Conservation (phyloP, 768 basidiomycete genomes). For the Sarcodon aspratus region DNA sequence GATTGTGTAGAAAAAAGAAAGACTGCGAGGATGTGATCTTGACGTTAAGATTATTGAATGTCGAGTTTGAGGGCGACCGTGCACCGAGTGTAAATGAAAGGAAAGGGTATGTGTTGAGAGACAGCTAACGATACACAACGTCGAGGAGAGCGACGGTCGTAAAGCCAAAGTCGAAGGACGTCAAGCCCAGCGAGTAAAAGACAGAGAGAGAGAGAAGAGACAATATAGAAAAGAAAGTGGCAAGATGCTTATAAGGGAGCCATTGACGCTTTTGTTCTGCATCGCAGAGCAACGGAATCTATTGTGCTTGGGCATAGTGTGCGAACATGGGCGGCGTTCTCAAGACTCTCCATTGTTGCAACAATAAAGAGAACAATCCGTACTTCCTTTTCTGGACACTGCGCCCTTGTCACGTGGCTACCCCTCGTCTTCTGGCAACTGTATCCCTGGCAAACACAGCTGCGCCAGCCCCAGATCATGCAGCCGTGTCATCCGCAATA, state of each 20-base stretch:
- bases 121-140: neutral
- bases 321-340: no score
- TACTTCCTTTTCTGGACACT: no score
- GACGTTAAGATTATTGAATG: neutral
- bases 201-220: neutral
- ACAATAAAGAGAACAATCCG: no score
- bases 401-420: no score
- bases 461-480: conserved; percentile 66
- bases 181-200: neutral
- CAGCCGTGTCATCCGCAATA: conserved; percentile 68
- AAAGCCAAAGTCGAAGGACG: neutral
- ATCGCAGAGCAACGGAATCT: no score
- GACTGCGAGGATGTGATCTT: neutral
- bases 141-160: neutral
- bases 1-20: neutral
- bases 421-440: conserved; percentile 6
- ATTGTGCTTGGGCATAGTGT: no score
- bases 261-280: no score
- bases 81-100: neutral
- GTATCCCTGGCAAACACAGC: conserved; percentile 25
- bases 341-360: no score
- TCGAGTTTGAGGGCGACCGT: neutral
- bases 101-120: neutral
- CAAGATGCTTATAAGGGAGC: no score
- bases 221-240: no score